These are phyloP conservation scores for Achlya hypogyna DNA, from an alignment of 352 stramenopile genomes.

Conservation along the genomic window DNA sequence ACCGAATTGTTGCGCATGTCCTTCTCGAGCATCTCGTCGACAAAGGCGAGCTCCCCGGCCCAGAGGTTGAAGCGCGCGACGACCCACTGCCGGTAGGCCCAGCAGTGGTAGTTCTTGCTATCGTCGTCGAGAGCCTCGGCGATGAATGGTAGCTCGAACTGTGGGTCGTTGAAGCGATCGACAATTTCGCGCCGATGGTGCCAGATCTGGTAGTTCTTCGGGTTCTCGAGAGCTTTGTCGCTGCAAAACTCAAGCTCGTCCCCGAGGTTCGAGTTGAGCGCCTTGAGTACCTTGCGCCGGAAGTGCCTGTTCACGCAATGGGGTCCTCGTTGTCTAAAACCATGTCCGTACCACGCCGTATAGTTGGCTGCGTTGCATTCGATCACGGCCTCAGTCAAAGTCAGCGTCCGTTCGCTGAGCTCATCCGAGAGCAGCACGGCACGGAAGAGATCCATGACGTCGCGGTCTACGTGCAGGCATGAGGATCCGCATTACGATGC, in stretches of 20 bases:
- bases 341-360: constrained; percentile 87
- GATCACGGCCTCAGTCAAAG: constrained; percentile 88
- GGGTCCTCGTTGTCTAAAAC: not conserved
- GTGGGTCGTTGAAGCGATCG: constrained; percentile 62
- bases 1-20: constrained; percentile 97
- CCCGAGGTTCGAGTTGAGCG: constrained; percentile 54
- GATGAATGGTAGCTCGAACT: constrained; percentile 89
- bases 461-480: constrained; percentile 37
- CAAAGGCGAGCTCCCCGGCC: constrained; percentile 88
- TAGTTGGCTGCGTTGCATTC: constrained; percentile 97
- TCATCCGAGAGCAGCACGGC: constrained; percentile 88
- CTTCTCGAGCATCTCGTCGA: constrained; percentile 77
- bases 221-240: constrained; percentile 86
- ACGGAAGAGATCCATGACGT: constrained; percentile 93
- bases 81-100: constrained; percentile 95
- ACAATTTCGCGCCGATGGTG: constrained; percentile 95
- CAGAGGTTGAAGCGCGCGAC: constrained; percentile 84
- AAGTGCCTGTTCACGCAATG: constrained; percentile 42
- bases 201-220: constrained; percentile 99
- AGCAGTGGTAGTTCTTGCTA: constrained; percentile 99
- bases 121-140: constrained; percentile 89
- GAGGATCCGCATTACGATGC: not conserved
- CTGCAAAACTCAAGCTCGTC: constrained; percentile 66
- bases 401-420: constrained; percentile 83
- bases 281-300: constrained; percentile 84